phyloP scores from a whole-genome alignment of 1,284 basidiomycete genomes.

The Melampsora americana region DNA sequence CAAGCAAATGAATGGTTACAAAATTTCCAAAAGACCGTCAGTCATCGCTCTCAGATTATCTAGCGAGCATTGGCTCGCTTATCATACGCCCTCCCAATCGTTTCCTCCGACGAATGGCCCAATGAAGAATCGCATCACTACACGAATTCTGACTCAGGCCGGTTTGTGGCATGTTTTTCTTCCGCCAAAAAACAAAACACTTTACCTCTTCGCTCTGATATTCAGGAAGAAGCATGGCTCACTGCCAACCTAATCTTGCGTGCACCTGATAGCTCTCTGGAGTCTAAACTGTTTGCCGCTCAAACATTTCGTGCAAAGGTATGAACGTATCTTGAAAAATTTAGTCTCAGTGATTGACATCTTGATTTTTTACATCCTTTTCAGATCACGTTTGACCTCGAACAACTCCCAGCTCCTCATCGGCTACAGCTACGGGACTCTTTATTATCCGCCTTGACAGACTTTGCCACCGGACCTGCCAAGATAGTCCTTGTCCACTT shows the following conservation, averaged over 20 bases:
- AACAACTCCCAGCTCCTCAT: constrained; percentile 73
- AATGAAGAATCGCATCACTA: neutral
- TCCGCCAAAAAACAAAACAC: neutral
- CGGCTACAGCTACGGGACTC: constrained; percentile 80
- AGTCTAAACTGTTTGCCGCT: constrained; percentile 88
- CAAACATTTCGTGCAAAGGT: constrained; percentile 96
- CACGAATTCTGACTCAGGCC: constrained; percentile 4
- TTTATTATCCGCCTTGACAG: constrained; percentile 71
- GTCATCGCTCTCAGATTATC: constrained; percentile 57
- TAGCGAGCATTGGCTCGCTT: constrained; percentile 45
- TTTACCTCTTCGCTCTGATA: constrained; percentile 53
- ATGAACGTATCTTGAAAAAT: constrained; percentile 50
- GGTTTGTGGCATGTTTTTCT: neutral
- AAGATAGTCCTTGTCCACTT: constrained; percentile 84
- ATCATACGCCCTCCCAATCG: constrained; percentile 53
- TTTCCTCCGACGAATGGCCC: constrained; percentile 47
- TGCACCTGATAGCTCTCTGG: constrained; percentile 70
- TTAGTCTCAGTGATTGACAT: constrained; percentile 9
- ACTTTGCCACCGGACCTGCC: constrained; percentile 65
- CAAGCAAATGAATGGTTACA: constrained; percentile 86
- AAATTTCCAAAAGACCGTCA: constrained; percentile 94
- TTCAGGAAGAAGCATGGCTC: constrained; percentile 88
- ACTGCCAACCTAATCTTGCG: constrained; percentile 87
- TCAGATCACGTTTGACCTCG: constrained; percentile 91
- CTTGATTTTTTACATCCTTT: constrained; percentile 16